Conservation (phyloP, 1,284 basidiomycete species). For the Flammula alnicola region DNA sequence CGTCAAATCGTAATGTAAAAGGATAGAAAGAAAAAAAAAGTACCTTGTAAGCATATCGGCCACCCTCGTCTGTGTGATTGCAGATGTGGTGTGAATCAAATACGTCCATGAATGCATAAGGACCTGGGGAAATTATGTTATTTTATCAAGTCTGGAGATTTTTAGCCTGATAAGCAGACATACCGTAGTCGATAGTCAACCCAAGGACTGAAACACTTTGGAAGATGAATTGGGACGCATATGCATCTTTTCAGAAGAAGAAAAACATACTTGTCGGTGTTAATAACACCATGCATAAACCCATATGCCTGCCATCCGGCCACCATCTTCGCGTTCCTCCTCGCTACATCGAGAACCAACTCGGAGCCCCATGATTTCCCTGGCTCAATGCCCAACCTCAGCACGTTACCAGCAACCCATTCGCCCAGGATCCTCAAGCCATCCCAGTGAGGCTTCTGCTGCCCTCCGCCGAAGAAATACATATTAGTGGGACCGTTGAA, state of each 20-base stretch:
- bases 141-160: too few relatives aligned
- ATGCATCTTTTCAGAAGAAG: not conserved
- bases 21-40: conserved; percentile 17
- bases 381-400: conserved; percentile 52
- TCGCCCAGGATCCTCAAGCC: conserved; percentile 74
- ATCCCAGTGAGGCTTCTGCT: conserved; percentile 78
- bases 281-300: conserved; percentile 95
- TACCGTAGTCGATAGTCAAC: conserved; percentile 91
- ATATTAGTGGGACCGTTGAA: conserved; percentile 74
- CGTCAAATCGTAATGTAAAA: conserved; percentile 7
- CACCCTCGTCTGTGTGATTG: conserved; percentile 89
- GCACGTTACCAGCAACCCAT: conserved; percentile 67
- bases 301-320: conserved; percentile 95
- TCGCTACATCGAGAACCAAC: conserved; percentile 78
- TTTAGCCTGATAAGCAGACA: too few relatives aligned
- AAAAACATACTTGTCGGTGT: conserved; percentile 84
- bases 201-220: conserved; percentile 82
- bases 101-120: conserved; percentile 96
- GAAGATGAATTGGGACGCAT: not conserved
- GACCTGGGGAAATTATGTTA: too few relatives aligned
- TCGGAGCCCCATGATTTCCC: conserved; percentile 69
- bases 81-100: conserved; percentile 88
- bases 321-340: conserved; percentile 88
- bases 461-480: conserved; percentile 75
- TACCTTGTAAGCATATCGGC: conserved; percentile 87